Evolutionary conservation across 2,329 filamentous ascomycete genomes (phyloP).

Genomic region (Phyllosticta citriasiana): DNA sequence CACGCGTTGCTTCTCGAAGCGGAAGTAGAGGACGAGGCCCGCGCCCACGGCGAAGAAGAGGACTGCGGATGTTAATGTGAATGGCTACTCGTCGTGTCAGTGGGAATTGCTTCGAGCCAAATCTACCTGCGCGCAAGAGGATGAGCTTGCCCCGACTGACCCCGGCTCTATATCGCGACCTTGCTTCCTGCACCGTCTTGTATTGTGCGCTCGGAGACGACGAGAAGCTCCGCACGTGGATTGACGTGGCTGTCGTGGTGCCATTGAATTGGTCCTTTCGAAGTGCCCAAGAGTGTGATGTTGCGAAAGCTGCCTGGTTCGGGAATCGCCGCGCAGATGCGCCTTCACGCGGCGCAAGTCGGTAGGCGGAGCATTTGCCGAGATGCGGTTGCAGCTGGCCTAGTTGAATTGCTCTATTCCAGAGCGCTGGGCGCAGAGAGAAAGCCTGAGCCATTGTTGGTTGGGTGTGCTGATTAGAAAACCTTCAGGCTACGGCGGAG

Average conservation of each 20-base stretch:
- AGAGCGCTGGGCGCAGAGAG: not conserved
- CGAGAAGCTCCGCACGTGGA: not conserved
- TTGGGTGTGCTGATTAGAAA: not conserved
- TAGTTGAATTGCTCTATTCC: not conserved
- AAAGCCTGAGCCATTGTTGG: not conserved
- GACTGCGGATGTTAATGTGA: conserved; percentile 82
- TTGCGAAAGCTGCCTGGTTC: not conserved
- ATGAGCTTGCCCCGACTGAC: conserved; percentile 3
- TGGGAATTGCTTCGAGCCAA: not conserved
- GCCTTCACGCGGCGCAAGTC: not conserved
- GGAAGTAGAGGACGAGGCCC: conserved; percentile 81
- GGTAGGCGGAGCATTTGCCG: not conserved
- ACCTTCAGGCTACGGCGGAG: not conserved
- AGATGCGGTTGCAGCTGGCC: not conserved
- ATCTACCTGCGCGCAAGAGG: not conserved
- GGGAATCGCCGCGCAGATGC: not conserved
- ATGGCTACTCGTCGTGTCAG: conserved; percentile 49
- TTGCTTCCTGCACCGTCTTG: conserved; percentile 11
- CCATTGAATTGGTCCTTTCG: not conserved
- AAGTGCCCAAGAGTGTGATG: not conserved
- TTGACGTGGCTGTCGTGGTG: not conserved
- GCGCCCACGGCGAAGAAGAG: conserved; percentile 74
- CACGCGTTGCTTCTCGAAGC: conserved; percentile 84
- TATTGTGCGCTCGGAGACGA: conserved; percentile 1
- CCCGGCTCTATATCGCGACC: conserved; percentile 9